These are phyloP conservation scores for Cutaneotrichosporon mucoides DNA, from an alignment of 1,284 basidiomycete species.

Conservation along the genomic window DNA sequence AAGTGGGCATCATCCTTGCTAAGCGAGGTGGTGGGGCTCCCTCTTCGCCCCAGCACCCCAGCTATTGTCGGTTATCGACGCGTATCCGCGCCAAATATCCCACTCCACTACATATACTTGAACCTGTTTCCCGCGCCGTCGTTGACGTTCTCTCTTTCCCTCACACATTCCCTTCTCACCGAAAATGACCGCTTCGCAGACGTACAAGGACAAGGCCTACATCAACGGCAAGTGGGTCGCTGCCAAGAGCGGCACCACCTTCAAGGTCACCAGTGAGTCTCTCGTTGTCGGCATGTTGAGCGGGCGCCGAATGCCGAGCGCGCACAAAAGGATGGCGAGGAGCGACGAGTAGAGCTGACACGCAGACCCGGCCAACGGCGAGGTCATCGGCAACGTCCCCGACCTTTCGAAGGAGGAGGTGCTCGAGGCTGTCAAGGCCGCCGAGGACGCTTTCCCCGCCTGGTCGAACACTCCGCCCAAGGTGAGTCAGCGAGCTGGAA, in stretches of 20 bases:
- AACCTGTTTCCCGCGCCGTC: no score
- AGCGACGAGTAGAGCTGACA: not conserved
- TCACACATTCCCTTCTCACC: not conserved
- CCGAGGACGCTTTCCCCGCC: conserved; percentile 64
- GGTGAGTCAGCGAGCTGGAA: conserved; percentile 6
- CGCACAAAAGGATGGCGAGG: not conserved
- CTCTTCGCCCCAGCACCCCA: not conserved
- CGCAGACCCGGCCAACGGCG: conserved; percentile 72
- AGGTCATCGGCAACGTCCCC: conserved; percentile 71
- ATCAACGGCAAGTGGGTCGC: conserved; percentile 79
- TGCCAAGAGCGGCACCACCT: conserved; percentile 61
- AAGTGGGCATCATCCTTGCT: not conserved
- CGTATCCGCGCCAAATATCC: not conserved
- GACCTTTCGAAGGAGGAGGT: conserved; percentile 78
- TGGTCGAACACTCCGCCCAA: conserved; percentile 68
- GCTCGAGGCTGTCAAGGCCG: conserved; percentile 69
- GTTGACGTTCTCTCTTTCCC: no score
- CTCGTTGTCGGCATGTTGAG: no score
- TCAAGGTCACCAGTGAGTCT: conserved; percentile 65
- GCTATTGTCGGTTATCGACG: conserved; percentile 9
- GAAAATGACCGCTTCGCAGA: conserved; percentile 14
- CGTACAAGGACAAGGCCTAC: conserved; percentile 53
- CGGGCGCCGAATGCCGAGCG: no score
- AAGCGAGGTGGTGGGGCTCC: conserved; percentile 1
- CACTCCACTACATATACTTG: not conserved